phyloP scores from a whole-genome alignment of 179 eudicot genomes.

The Amaranthus tricolor region DNA sequence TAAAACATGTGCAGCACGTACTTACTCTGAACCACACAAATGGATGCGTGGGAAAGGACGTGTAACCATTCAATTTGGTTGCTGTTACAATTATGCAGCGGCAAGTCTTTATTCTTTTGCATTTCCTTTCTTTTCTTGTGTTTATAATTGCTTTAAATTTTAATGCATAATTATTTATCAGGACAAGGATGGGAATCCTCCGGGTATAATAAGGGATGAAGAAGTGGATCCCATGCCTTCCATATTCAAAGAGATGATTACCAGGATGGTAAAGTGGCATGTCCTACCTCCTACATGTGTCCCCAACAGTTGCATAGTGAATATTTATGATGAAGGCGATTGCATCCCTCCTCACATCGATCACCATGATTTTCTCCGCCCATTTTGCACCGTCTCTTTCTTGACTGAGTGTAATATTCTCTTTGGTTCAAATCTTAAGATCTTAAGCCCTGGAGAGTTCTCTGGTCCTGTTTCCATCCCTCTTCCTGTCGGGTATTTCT shows the following conservation, averaged over 20 bases:
- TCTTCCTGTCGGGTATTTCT: constrained; percentile 60
- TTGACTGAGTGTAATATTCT: constrained; percentile 58
- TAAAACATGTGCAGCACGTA: constrained; percentile 36
- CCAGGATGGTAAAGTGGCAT: constrained; percentile 61
- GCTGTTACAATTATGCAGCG: constrained; percentile 71
- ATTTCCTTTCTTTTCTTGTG: neutral
- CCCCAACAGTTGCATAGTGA: constrained; percentile 68
- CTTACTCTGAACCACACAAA: constrained; percentile 59
- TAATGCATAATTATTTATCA: constrained; percentile 18
- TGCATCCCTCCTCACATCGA: constrained; percentile 83
- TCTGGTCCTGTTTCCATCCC: constrained; percentile 59
- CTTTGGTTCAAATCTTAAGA: constrained; percentile 52
- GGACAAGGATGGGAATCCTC: constrained; percentile 74
- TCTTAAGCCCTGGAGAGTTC: constrained; percentile 55
- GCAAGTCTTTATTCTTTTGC: constrained; percentile 23
- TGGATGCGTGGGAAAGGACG: constrained; percentile 87
- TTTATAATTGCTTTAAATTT: neutral
- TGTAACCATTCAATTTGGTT: constrained; percentile 70
- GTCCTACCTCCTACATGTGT: constrained; percentile 55
- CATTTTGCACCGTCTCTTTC: constrained; percentile 68
- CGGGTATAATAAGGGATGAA: constrained; percentile 61
- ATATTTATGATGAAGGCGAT: constrained; percentile 60
- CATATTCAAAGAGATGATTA: constrained; percentile 54
- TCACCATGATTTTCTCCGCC: constrained; percentile 69
- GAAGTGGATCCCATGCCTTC: constrained; percentile 70